Evolutionary conservation across 371 early-diverging fungal species (phyloP), one percentile per base, ranked within the genome.

Genomic region (Coemansia sp.): DNA sequence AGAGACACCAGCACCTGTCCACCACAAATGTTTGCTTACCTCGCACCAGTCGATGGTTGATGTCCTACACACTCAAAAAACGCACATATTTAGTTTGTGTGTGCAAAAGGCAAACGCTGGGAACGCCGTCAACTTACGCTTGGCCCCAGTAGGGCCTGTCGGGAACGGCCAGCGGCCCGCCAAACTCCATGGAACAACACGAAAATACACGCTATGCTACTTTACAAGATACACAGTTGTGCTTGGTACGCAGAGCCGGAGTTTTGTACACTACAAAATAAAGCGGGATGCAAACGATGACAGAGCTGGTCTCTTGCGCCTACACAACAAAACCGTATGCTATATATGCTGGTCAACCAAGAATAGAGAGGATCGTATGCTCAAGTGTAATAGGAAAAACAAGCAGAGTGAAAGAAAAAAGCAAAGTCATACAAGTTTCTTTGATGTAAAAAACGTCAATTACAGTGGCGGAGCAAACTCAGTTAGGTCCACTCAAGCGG

Each of bases 81-180:
- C 86, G 89, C 37, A 75, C 78, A 20, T 89, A 55, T 68, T 91
- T 93, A 21, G 89, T 86, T 18, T 11, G 47, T 21, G 44, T 21
- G 58, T 12, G 2, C 28, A 21, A 30, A 55, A n/a, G 28, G 57
- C 33, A 59, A 20, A 55, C 16, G 4, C 30, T n/a, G 14, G 5
- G 6, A 44, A 1, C n/a, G 16, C 7, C 2, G 47, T n/a, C 47
- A 44, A 66, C 71, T 67, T 71, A 71, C 71, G 71, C 67, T 30
- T 62, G 50, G 39, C 71, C 71, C 71, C 71, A 71, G 53, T 58
- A 71, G 67, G 62, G 55, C 55, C 28, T 54, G 12, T 26, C 20
- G n/a, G 37, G 20, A 14, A n/a, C 54, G 11, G 59, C 44, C 5
- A 48, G 42, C 26, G 55, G 65, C 20, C 55, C 26, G 65, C 48